A percentile compares a stretch with the other conserved stretches of the same genome.
These are phyloP conservation scores for Alnus rubra DNA, from an alignment of 306 rosid genomes.

Conservation along the genomic window DNA sequence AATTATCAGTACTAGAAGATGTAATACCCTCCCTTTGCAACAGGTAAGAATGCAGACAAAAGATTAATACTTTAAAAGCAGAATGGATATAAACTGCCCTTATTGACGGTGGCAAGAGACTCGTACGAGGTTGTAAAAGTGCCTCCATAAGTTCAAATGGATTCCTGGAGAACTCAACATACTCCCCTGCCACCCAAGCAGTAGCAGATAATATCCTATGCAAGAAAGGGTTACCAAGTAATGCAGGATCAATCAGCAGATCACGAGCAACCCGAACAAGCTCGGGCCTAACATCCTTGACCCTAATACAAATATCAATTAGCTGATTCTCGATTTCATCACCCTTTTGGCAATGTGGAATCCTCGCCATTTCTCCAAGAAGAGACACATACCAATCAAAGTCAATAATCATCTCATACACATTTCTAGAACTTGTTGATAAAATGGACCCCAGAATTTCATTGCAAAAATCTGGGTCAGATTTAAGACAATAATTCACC, in stretches of 20 bases:
- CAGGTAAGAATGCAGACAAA: conserved; percentile 64
- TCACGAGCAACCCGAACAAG: conserved; percentile 75
- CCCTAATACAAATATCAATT: conserved; percentile 85
- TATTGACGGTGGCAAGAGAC: conserved; percentile 69
- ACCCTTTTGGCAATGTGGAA: conserved; percentile 79
- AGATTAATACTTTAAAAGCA: conserved; percentile 62
- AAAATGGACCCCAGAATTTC: conserved; percentile 78
- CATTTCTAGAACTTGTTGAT: conserved; percentile 54
- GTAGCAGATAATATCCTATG: conserved; percentile 77
- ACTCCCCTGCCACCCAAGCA: conserved; percentile 91
- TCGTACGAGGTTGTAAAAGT: conserved; percentile 85
- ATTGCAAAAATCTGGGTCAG: conserved; percentile 80
- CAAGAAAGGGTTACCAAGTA: conserved; percentile 73
- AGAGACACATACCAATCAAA: conserved; percentile 90
- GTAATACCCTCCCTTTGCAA: conserved; percentile 35
- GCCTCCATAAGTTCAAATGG: conserved; percentile 90
- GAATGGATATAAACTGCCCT: conserved; percentile 85
- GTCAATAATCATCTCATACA: conserved; percentile 77
- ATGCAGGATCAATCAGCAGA: conserved; percentile 94
- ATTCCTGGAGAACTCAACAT: conserved; percentile 57
- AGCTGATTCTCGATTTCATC: conserved; percentile 90
- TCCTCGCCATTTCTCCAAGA: conserved; percentile 80
- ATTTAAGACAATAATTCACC: conserved; percentile 73
- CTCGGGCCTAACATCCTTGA: conserved; percentile 78
- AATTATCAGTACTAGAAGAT: conserved; percentile 33